These are phyloP conservation scores for Casaregolazyma lundiana DNA, from an alignment of 1,139 yeast species.

Conservation along the genomic window DNA sequence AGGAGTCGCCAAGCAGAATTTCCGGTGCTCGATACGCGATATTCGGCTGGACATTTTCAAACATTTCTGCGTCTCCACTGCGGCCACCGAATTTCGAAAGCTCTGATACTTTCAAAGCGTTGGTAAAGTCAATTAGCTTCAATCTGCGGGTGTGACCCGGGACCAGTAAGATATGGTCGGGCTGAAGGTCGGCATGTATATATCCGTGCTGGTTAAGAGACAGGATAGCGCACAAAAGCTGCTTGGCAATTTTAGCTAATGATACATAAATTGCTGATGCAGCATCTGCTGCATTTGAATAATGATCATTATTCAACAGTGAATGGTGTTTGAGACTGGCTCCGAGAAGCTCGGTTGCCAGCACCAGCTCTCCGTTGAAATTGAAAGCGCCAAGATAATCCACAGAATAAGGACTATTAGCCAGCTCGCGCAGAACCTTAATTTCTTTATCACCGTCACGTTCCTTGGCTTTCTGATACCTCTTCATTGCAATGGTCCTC, in stretches of 20 bases:
- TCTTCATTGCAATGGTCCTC: constrained; percentile 8
- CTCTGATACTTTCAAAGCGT: constrained; percentile 4
- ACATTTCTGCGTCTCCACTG: constrained; percentile 6
- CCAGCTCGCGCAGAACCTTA: constrained; percentile 1
- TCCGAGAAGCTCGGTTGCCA: constrained; percentile 8
- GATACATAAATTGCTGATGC: constrained; percentile 2
- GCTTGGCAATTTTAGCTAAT: constrained; percentile 7
- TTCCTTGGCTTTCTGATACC: constrained; percentile 5
- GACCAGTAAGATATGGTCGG: constrained; percentile 80
- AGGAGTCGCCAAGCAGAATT: constrained; percentile 25
- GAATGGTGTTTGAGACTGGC: constrained; percentile 7
- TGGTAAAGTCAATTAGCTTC: constrained; percentile 4
- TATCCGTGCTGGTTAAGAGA: constrained; percentile 51
- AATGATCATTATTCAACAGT: not conserved
- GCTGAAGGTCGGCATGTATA: constrained; percentile 80
- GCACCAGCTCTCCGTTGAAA: constrained; percentile 10
- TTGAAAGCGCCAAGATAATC: constrained; percentile 9
- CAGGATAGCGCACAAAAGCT: constrained; percentile 49
- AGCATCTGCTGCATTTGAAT: not conserved
- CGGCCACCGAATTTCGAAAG: constrained; percentile 8
- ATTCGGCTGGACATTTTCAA: constrained; percentile 8
- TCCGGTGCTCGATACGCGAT: constrained; percentile 24
- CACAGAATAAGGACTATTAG: constrained; percentile 3
- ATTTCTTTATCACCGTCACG: constrained; percentile 5
- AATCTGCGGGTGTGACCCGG: constrained; percentile 5